Conservation (phyloP, 1,139 yeast genomes). For the Sugiyamaella castrensis region DNA sequence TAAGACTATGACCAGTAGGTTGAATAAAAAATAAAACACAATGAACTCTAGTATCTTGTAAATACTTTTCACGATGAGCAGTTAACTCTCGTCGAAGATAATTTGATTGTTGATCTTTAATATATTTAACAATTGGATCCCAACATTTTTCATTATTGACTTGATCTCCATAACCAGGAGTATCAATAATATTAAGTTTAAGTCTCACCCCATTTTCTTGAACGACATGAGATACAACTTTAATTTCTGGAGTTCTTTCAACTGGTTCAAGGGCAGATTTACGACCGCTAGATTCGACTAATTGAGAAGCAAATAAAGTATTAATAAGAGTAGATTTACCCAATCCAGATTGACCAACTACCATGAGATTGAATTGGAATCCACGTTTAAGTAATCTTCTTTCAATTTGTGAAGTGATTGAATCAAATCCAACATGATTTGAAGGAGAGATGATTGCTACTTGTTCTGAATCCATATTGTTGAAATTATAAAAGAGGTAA, state of each 20-base stretch:
- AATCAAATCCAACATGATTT: constrained; percentile 88
- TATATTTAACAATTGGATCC: constrained; percentile 95
- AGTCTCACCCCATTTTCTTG: constrained; percentile 85
- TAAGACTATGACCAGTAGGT: constrained; percentile 80
- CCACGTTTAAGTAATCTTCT: constrained; percentile 89
- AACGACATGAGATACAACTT: constrained; percentile 63
- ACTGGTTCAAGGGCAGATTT: constrained; percentile 63
- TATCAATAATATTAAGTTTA: constrained; percentile 84
- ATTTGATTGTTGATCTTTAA: constrained; percentile 93
- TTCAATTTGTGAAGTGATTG: constrained; percentile 94
- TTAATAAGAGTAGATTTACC: constrained; percentile 92
- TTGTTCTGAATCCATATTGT: too few species aligned
- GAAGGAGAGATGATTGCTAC: constrained; percentile 39
- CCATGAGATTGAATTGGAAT: constrained; percentile 90
- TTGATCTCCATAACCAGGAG: constrained; percentile 98
- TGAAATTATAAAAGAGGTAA: too few species aligned
- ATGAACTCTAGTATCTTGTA: constrained; percentile 91
- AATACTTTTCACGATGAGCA: constrained; percentile 84
- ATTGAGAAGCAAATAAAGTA: constrained; percentile 81
- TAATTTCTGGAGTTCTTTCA: constrained; percentile 85
- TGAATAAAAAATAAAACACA: constrained; percentile 87
- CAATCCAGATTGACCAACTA: constrained; percentile 88
- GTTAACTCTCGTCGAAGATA: constrained; percentile 93
- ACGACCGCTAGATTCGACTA: constrained; percentile 74
- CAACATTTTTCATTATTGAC: constrained; percentile 91